Percentiles rank a stretch among this genome's conserved stretches.
Evolutionary conservation across 768 basidiomycete species (phyloP).

Genomic region (Hericium alpestre): DNA sequence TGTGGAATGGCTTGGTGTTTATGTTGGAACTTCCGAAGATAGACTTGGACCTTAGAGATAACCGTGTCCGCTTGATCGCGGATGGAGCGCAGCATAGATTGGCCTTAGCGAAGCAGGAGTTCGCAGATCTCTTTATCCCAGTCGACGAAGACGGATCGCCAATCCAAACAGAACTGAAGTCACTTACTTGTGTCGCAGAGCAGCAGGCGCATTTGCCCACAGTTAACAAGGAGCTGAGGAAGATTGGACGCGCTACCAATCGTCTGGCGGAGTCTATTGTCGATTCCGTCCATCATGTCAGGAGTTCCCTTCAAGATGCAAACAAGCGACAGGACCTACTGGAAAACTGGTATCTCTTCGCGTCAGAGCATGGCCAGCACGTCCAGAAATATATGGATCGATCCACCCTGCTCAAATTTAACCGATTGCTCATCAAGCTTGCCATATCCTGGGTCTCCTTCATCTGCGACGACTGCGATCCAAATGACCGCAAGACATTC

Average conservation of each 20-base stretch:
- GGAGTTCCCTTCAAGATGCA: conserved; percentile 48
- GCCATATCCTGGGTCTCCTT: conserved; percentile 98
- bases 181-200: conserved; percentile 45
- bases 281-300: conserved; percentile 82
- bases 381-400: conserved; percentile 84
- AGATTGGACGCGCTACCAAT: conserved; percentile 83
- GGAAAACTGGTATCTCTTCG: conserved; percentile 91
- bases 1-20: conserved; percentile 87
- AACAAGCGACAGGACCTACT: conserved; percentile 72
- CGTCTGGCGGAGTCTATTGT: conserved; percentile 88
- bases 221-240: conserved; percentile 82
- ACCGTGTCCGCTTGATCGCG: conserved; percentile 84
- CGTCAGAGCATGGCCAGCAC: conserved; percentile 91
- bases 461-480: conserved; percentile 96
- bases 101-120: conserved; percentile 64
- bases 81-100: conserved; percentile 79
- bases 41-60: conserved; percentile 76
- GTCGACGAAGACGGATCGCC: conserved; percentile 54
- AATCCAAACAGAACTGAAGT: conserved; percentile 30
- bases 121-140: conserved; percentile 53
- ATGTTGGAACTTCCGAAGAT: conserved; percentile 64
- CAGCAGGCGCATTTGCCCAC: conserved; percentile 84
- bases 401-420: conserved; percentile 59
- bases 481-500: conserved; percentile 91
- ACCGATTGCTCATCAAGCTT: conserved; percentile 73